These are phyloP conservation scores for Mycena rosella DNA, from an alignment of 768 basidiomycete genomes.

Conservation along the genomic window DNA sequence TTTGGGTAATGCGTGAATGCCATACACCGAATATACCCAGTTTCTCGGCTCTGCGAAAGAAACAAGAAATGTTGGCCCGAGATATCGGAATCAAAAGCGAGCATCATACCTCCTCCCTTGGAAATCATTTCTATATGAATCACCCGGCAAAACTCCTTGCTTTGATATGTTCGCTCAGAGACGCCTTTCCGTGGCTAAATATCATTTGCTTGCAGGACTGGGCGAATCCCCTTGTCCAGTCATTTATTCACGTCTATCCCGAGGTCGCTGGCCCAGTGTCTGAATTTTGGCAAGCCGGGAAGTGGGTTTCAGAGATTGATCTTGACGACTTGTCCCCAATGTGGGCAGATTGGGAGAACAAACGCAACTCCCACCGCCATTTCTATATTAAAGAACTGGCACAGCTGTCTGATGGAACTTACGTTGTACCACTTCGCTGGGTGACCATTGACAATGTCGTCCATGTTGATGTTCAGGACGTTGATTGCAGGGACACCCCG, in stretches of 20 bases:
- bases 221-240: slow-evolving; percentile 37
- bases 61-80: slow-evolving; percentile 38
- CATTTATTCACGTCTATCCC: slow-evolving; percentile 41
- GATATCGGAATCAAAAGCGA: slow-evolving; percentile 29
- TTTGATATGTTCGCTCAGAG: slow-evolving; percentile 25
- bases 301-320: slow-evolving; percentile 22
- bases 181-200: background rate
- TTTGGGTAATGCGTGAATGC: slow-evolving; percentile 49
- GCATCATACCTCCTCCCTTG: slow-evolving; percentile 39
- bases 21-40: slow-evolving; percentile 47
- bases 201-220: slow-evolving; percentile 39
- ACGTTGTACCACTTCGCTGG: slow-evolving; percentile 40
- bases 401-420: slow-evolving; percentile 20
- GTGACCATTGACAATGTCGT: slow-evolving; percentile 1
- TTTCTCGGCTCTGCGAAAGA: slow-evolving; percentile 41
- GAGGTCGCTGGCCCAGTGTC: slow-evolving; percentile 33
- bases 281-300: slow-evolving; percentile 27
- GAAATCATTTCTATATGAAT: slow-evolving; percentile 49
- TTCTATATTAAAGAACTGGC: slow-evolving; percentile 28
- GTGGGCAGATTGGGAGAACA: slow-evolving; percentile 21
- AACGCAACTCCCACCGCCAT: slow-evolving; percentile 2
- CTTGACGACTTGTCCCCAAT: slow-evolving; percentile 26
- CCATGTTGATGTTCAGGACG: background rate
- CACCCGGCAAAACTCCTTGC: slow-evolving; percentile 31
- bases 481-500: background rate